A percentile compares a stretch with the other conserved stretches of the same genome.
Conservation (phyloP, 2,329 filamentous ascomycete genomes). For the Bipolaris oryzae region DNA sequence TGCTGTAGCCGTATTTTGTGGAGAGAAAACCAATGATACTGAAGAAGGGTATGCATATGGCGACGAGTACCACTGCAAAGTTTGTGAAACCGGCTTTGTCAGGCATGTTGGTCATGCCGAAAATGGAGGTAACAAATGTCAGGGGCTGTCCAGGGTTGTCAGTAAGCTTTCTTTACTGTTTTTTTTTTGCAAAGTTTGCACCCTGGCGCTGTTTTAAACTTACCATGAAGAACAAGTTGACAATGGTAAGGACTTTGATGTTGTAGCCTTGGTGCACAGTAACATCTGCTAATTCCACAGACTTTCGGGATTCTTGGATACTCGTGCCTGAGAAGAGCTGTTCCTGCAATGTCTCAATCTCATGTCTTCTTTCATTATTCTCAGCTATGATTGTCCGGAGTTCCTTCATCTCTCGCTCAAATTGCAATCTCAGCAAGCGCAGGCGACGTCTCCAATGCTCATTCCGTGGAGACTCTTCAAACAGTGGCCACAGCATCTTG, state of each 20-base stretch:
- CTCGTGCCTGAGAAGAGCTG: slow-evolving; percentile 69
- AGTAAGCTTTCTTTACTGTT: not conserved
- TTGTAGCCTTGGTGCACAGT: slow-evolving; percentile 65
- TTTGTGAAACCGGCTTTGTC: slow-evolving; percentile 43
- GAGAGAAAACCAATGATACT: slow-evolving; percentile 54
- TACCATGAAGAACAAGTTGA: slow-evolving; percentile 64
- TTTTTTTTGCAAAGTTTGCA: too few species aligned
- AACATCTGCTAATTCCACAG: slow-evolving; percentile 61
- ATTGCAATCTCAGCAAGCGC: slow-evolving; percentile 54
- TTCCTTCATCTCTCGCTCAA: slow-evolving; percentile 60
- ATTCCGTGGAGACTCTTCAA: slow-evolving; percentile 55
- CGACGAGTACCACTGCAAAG: slow-evolving; percentile 51
- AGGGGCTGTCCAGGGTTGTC: slow-evolving; percentile 52
- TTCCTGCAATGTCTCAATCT: slow-evolving; percentile 64
- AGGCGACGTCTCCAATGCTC: slow-evolving; percentile 59
- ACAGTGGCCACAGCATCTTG: slow-evolving; percentile 62
- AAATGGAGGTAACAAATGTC: slow-evolving; percentile 66
- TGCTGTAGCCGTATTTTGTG: slow-evolving; percentile 48
- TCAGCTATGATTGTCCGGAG: slow-evolving; percentile 56
- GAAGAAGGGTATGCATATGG: slow-evolving; percentile 55
- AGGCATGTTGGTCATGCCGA: slow-evolving; percentile 59
- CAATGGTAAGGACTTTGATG: slow-evolving; percentile 63
- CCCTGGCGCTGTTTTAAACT: not conserved
- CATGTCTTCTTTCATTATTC: slow-evolving; percentile 61
- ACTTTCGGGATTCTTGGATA: slow-evolving; percentile 65